Evolutionary conservation across 345 rosid genomes (phyloP).

Genomic region (Eucalyptus coolabah): DNA sequence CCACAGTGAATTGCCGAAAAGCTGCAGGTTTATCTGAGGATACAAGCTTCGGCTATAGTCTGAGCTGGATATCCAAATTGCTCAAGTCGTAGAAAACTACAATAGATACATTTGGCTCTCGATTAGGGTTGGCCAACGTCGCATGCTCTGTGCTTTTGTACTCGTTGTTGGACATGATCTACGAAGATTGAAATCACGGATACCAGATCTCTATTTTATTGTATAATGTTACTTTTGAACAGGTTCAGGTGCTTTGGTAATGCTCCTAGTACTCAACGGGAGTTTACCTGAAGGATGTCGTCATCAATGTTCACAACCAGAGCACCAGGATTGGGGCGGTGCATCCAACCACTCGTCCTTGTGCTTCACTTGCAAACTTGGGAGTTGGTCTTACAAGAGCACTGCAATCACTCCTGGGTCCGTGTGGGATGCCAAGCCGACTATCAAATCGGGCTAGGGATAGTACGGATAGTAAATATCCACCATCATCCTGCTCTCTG

Average conservation of each 20-base stretch:
- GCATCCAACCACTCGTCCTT: conserved; percentile 32
- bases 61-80: conserved; percentile 1
- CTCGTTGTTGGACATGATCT: conserved; percentile 34
- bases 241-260: not conserved
- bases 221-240: too few relatives aligned
- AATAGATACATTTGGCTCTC: conserved; percentile 9
- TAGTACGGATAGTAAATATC: conserved; percentile 22
- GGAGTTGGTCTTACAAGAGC: conserved; percentile 21
- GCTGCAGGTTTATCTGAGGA: conserved; percentile 19
- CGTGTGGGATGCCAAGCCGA: conserved; percentile 24
- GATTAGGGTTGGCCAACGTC: conserved; percentile 22
- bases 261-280: not conserved
- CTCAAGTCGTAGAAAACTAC: conserved; percentile 25
- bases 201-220: too few relatives aligned
- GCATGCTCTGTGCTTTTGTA: conserved; percentile 32
- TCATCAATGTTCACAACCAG: conserved; percentile 37
- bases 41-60: conserved; percentile 20
- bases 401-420: conserved; percentile 28
- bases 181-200: not conserved
- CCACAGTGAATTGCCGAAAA: conserved; percentile 12
- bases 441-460: conserved; percentile 40
- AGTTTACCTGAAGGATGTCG: conserved; percentile 29
- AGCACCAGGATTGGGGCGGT: conserved; percentile 27
- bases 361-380: conserved; percentile 40
- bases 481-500: conserved; percentile 19